A percentile compares a stretch with the other conserved stretches of the same genome.
phyloP scores from a whole-genome alignment of 2,329 filamentous ascomycete genomes.

The Chaetomium olivaceum region DNA sequence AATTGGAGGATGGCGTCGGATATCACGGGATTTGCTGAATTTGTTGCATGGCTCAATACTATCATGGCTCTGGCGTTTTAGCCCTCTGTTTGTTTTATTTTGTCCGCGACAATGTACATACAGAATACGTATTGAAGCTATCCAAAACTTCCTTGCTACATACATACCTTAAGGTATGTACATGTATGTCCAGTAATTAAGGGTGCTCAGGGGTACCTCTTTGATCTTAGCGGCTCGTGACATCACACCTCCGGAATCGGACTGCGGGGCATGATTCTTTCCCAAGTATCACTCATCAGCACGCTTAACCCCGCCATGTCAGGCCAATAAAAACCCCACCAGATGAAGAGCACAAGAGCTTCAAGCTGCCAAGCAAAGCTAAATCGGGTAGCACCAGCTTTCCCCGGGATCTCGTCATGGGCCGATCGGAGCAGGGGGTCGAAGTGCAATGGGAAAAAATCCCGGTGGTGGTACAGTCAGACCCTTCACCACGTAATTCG shows the following conservation, averaged over 20 bases:
- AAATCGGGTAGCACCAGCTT: neutral
- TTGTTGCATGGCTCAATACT: constrained; percentile 7
- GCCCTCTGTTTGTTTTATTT: neutral
- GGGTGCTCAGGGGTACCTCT: too few species aligned
- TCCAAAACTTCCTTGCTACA: too few species aligned
- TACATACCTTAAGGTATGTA: too few species aligned
- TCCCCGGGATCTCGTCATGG: neutral
- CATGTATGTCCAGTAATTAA: too few species aligned
- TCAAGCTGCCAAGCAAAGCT: constrained; percentile 9
- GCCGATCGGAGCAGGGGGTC: constrained; percentile 21
- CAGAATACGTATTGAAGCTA: too few species aligned
- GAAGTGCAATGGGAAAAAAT: neutral
- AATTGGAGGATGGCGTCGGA: neutral
- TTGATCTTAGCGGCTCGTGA: constrained; percentile 1
- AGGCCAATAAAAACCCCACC: constrained; percentile 7
- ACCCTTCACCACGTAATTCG: constrained; percentile 1
- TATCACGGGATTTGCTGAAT: neutral
- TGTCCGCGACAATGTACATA: too few species aligned
- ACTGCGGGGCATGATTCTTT: constrained; percentile 17
- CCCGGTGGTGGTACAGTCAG: constrained; percentile 1
- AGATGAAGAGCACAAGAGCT: neutral
- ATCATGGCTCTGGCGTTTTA: constrained; percentile 15
- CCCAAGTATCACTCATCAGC: neutral
- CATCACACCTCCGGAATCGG: constrained; percentile 26
- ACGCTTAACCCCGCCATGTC: constrained; percentile 12